These are phyloP conservation scores for Stemphylium beticola DNA, from an alignment of 2,329 filamentous ascomycete species.

Conservation along the genomic window DNA sequence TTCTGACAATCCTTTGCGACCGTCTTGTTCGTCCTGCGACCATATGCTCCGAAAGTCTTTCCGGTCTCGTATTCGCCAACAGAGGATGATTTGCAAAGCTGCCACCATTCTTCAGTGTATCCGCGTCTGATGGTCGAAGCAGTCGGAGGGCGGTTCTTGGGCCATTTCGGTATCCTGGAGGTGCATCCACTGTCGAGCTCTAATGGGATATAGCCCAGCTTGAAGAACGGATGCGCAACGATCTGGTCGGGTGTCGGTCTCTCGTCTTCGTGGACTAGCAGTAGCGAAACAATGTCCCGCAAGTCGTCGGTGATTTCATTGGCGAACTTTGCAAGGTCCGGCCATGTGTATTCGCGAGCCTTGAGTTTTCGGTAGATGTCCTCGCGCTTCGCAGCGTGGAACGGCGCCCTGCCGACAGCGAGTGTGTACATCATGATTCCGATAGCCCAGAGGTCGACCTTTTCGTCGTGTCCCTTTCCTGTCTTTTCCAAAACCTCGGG, in stretches of 20 bases:
- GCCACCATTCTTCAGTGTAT: constrained; percentile 59
- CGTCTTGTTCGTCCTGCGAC: constrained; percentile 55
- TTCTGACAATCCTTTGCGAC: constrained; percentile 58
- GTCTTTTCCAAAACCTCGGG: constrained; percentile 95
- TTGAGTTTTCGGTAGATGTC: constrained; percentile 77
- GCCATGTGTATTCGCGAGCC: constrained; percentile 81
- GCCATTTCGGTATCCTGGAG: constrained; percentile 55
- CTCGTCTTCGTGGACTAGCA: constrained; percentile 76
- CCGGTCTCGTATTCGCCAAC: constrained; percentile 57
- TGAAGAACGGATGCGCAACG: constrained; percentile 81
- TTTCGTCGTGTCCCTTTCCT: constrained; percentile 93
- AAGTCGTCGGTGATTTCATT: constrained; percentile 77
- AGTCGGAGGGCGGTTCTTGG: constrained; percentile 52
- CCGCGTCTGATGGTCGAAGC: constrained; percentile 53
- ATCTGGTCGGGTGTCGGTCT: constrained; percentile 79
- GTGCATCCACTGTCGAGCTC: constrained; percentile 55
- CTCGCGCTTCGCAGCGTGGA: constrained; percentile 88
- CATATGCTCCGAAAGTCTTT: constrained; percentile 55
- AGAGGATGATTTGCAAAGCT: constrained; percentile 57
- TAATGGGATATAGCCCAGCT: constrained; percentile 73
- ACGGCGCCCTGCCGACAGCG: constrained; percentile 94
- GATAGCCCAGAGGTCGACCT: constrained; percentile 97
- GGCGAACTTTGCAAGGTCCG: constrained; percentile 67
- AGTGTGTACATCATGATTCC: constrained; percentile 99
- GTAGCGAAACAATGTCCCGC: constrained; percentile 76